phyloP scores from a whole-genome alignment of 1,284 basidiomycete genomes.

The Ganoderma lingzhi region DNA sequence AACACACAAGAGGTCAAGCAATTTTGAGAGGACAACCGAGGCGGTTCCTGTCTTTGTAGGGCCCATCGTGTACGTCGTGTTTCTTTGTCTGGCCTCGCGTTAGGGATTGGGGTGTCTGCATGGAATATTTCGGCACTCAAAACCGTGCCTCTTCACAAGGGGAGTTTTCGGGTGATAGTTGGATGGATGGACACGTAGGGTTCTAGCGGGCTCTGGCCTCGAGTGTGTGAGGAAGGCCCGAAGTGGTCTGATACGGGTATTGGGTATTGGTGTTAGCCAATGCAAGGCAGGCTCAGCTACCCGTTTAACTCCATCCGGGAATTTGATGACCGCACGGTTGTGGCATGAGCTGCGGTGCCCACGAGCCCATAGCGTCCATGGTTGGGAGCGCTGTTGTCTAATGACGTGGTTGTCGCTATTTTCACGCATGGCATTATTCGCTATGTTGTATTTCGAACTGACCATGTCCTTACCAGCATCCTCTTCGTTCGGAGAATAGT shows the following conservation, averaged over 20 bases:
- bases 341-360: neutral
- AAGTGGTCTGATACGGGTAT: neutral
- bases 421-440: neutral
- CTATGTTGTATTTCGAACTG: neutral
- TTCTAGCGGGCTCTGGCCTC: neutral
- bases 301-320: neutral
- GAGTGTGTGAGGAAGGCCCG: neutral
- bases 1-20: constrained; percentile 42
- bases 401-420: neutral
- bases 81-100: neutral
- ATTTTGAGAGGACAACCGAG: constrained; percentile 57
- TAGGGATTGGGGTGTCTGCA: neutral
- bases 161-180: neutral
- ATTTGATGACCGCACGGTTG: neutral
- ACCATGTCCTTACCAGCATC: constrained; percentile 59
- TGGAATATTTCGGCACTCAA: neutral
- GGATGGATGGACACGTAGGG: neutral
- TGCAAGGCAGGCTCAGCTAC: neutral
- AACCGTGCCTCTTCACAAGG: neutral
- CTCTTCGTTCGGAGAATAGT: constrained; percentile 85
- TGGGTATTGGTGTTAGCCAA: neutral
- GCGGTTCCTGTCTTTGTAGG: constrained; percentile 71
- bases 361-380: too few relatives aligned
- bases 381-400: too few relatives aligned
- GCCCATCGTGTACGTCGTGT: constrained; percentile 77